Conservation (phyloP, 768 basidiomycete genomes). For the Tylopilus intermedius region DNA sequence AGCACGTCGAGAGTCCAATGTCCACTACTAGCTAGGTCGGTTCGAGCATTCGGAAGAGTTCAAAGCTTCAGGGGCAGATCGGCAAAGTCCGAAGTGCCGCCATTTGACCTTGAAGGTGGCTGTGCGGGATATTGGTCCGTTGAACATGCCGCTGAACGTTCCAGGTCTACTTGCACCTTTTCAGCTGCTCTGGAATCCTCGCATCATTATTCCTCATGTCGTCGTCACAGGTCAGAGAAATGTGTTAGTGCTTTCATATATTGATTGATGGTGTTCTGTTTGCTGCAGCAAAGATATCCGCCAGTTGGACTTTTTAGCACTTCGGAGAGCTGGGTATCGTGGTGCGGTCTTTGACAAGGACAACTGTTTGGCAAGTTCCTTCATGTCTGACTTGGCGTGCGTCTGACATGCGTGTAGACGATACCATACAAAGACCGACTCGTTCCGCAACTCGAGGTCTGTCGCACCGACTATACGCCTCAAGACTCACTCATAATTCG, state of each 20-base stretch:
- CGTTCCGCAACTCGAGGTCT: conserved; percentile 70
- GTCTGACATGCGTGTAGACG: conserved; percentile 48
- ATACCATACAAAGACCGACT: conserved; percentile 70
- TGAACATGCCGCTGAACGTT: conserved; percentile 66
- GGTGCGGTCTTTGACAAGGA: conserved; percentile 96
- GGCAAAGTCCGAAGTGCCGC: background rate
- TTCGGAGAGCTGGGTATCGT: conserved; percentile 72
- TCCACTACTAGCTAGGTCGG: too few relatives aligned
- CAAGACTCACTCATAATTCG: background rate
- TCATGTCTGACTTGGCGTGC: too few relatives aligned
- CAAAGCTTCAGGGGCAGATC: background rate
- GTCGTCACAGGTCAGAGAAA: conserved; percentile 54
- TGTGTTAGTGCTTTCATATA: background rate
- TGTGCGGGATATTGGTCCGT: too few relatives aligned
- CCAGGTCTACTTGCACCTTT: conserved; percentile 66
- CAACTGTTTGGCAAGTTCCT: conserved; percentile 76
- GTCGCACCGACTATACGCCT: conserved; percentile 11
- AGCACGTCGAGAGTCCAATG: too few relatives aligned
- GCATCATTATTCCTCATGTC: conserved; percentile 62
- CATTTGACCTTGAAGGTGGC: too few relatives aligned
- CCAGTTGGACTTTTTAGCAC: conserved; percentile 69
- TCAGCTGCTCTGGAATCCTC: conserved; percentile 63
- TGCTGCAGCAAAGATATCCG: conserved; percentile 70
- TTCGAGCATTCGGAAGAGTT: too few relatives aligned
- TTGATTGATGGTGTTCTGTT: conserved; percentile 10